phyloP scores from a whole-genome alignment of 164 flowering plant species.

The Macadamia integrifolia region DNA sequence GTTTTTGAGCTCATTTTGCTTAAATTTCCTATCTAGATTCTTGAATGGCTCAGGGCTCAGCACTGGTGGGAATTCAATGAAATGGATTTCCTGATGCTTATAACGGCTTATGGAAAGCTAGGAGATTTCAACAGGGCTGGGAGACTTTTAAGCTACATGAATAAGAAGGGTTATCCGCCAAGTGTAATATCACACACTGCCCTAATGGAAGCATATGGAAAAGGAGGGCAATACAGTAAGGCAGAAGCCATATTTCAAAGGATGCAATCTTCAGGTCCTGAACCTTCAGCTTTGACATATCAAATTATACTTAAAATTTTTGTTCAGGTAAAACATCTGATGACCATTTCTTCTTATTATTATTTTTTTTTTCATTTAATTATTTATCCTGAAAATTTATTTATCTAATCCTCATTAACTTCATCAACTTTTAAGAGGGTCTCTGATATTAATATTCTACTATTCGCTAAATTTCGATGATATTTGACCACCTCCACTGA shows the following conservation, averaged over 20 bases:
- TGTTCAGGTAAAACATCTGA: constrained; percentile 56
- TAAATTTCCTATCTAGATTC: constrained; percentile 39
- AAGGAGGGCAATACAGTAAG: constrained; percentile 65
- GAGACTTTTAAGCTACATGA: constrained; percentile 57
- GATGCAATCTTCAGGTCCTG: constrained; percentile 92
- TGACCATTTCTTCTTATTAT: neutral
- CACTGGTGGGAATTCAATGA: constrained; percentile 93
- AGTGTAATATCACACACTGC: constrained; percentile 83
- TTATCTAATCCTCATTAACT: neutral
- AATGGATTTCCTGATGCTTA: constrained; percentile 90
- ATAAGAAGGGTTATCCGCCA: constrained; percentile 69
- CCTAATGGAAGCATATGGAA: constrained; percentile 97
- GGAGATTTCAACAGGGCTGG: constrained; percentile 81
- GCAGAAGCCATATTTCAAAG: constrained; percentile 86
- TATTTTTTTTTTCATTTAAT: neutral
- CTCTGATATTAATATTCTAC: too few species aligned
- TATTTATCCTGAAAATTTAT: neutral
- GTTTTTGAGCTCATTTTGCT: neutral
- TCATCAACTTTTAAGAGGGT: too few species aligned
- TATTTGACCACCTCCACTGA: too few species aligned
- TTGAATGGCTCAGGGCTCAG: constrained; percentile 92
- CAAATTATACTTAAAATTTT: constrained; percentile 83
- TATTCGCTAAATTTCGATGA: too few species aligned
- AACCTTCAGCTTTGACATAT: constrained; percentile 91
- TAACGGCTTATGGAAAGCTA: constrained; percentile 88